phyloP scores from a whole-genome alignment of 805 yeast genomes.

The Yamadazyma olivae region DNA sequence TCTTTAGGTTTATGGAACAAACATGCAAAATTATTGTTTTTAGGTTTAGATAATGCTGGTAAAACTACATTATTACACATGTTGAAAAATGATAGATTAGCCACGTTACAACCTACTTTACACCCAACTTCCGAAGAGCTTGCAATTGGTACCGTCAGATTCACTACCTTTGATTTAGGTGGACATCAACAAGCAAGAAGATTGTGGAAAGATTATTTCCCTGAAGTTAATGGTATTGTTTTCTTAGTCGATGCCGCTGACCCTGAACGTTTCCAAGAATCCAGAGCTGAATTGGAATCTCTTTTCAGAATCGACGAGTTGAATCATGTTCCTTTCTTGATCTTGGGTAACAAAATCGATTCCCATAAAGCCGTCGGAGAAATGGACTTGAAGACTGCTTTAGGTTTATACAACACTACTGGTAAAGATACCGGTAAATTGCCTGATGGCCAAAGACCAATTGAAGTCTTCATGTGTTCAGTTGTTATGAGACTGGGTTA shows the following conservation, averaged over 20 bases:
- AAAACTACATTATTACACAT: constrained; percentile 46
- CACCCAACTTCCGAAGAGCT: constrained; percentile 99
- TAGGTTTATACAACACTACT: constrained; percentile 80
- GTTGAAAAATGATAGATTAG: constrained; percentile 88
- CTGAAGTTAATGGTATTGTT: constrained; percentile 97
- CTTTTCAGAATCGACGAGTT: constrained; percentile 91
- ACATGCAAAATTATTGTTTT: constrained; percentile 45
- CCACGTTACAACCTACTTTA: constrained; percentile 95
- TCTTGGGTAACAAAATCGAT: constrained; percentile 96
- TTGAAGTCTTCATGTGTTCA: constrained; percentile 96
- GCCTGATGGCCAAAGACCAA: constrained; percentile 77
- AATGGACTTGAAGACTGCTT: constrained; percentile 85
- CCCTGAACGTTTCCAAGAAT: constrained; percentile 90
- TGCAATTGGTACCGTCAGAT: constrained; percentile 92
- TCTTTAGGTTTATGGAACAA: constrained; percentile 48
- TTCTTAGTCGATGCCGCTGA: constrained; percentile 97
- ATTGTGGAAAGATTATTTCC: constrained; percentile 99
- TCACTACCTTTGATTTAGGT: constrained; percentile 97
- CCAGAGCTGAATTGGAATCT: constrained; percentile 92
- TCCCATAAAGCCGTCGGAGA: constrained; percentile 92
- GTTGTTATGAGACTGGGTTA: constrained; percentile 99
- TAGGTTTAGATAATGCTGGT: constrained; percentile 48
- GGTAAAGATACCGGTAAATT: constrained; percentile 73
- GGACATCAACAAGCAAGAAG: constrained; percentile 99
- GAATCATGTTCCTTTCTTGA: constrained; percentile 82